Conservation (phyloP, 495 filamentous ascomycete genomes). For the Xylaria cubensis region DNA sequence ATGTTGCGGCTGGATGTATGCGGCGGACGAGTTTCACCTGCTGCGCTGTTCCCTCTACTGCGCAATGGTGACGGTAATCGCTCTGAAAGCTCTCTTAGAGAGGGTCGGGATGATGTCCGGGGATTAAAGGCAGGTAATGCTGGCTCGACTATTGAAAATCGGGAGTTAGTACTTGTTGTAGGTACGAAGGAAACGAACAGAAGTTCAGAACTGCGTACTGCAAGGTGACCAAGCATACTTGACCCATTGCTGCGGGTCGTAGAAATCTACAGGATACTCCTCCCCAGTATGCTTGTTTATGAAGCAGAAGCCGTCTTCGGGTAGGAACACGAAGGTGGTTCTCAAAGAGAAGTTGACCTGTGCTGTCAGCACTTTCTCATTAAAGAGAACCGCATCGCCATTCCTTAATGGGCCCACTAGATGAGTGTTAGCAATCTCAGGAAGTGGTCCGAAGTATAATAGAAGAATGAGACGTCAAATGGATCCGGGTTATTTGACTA, state of each 20-base stretch:
- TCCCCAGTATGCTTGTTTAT: conserved; percentile 82
- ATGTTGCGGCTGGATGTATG: conserved; percentile 32
- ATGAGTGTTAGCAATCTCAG: conserved; percentile 17
- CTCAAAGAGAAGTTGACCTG: conserved; percentile 95
- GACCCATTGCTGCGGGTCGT: conserved; percentile 78
- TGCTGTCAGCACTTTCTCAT: conserved; percentile 87
- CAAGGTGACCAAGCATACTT: conserved; percentile 81
- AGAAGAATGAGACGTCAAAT: not conserved
- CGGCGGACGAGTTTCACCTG: conserved; percentile 33
- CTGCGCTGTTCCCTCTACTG: conserved; percentile 40
- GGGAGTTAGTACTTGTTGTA: conserved; percentile 2
- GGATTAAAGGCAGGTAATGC: conserved; percentile 58
- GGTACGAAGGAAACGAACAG: not conserved
- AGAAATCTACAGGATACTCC: conserved; percentile 85
- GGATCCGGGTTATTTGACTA: not conserved
- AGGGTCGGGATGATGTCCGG: conserved; percentile 42
- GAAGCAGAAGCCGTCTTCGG: conserved; percentile 89
- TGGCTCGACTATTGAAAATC: conserved; percentile 53
- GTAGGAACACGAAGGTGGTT: conserved; percentile 83
- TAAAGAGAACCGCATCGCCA: conserved; percentile 88
- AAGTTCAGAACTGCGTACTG: conserved; percentile 20
- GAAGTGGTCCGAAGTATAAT: not conserved
- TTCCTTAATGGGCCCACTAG: conserved; percentile 90
- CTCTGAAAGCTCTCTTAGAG: conserved; percentile 48
- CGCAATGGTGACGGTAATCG: conserved; percentile 39